Percentiles rank a stretch among this genome's conserved stretches.
phyloP scores from a whole-genome alignment of 2,329 filamentous ascomycete species.

The Aspergillus tanneri region DNA sequence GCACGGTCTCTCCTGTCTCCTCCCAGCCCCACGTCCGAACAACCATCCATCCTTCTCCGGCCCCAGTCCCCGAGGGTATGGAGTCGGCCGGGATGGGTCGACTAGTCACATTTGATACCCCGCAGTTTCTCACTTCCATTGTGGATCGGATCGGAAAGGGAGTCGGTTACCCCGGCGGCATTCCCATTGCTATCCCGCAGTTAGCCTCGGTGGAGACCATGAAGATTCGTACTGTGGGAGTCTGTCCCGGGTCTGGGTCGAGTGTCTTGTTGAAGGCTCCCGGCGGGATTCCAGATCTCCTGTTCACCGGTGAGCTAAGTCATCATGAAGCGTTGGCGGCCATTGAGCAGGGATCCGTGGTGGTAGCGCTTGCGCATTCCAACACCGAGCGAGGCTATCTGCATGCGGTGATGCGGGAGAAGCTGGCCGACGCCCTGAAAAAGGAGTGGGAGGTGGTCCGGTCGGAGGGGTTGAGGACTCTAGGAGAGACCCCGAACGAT shows the following conservation, averaged over 20 bases:
- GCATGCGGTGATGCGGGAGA: constrained; percentile 64
- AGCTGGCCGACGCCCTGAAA: constrained; percentile 61
- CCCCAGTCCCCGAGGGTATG: constrained; percentile 37
- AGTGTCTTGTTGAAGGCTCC: constrained; percentile 64
- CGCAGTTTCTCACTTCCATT: constrained; percentile 56
- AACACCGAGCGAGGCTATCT: constrained; percentile 89
- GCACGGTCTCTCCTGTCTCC: constrained; percentile 26
- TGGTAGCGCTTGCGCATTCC: constrained; percentile 85
- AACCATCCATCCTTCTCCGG: constrained; percentile 53
- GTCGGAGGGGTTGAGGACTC: constrained; percentile 40
- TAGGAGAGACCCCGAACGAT: constrained; percentile 24
- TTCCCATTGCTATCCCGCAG: constrained; percentile 64
- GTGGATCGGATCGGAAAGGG: constrained; percentile 61
- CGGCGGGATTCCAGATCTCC: constrained; percentile 62
- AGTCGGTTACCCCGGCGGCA: constrained; percentile 66
- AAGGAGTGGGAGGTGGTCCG: constrained; percentile 55
- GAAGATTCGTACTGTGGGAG: constrained; percentile 67
- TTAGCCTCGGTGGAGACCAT: constrained; percentile 54
- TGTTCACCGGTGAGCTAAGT: constrained; percentile 89
- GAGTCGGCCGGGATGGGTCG: constrained; percentile 61
- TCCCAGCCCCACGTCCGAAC: constrained; percentile 52
- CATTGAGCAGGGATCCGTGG: constrained; percentile 76
- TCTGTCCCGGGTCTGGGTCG: constrained; percentile 87
- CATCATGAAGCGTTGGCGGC: constrained; percentile 89
- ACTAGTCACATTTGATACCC: constrained; percentile 54